These are phyloP conservation scores for Dryas octopetala DNA, from an alignment of 306 rosid genomes.

Conservation along the genomic window DNA sequence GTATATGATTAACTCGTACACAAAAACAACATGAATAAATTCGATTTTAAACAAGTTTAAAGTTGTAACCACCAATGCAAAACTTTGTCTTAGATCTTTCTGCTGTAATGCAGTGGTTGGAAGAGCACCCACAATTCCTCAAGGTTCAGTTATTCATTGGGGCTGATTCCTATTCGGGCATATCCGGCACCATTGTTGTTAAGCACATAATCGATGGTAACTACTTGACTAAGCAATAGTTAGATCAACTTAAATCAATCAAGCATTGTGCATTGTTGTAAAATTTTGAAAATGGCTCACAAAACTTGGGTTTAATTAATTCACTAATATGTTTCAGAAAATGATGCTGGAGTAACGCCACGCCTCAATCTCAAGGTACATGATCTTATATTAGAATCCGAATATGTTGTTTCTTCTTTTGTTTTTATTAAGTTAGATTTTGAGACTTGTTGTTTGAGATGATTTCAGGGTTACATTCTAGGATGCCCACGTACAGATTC, in stretches of 20 bases:
- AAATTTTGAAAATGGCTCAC: no score
- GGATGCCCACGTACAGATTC: conserved; percentile 20
- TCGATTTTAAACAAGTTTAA: no score
- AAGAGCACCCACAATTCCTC: conserved; percentile 14
- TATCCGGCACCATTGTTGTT: conserved; percentile 13
- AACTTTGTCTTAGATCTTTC: no score
- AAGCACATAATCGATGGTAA: conserved; percentile 24
- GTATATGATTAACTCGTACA: not conserved
- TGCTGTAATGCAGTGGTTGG: conserved; percentile 26
- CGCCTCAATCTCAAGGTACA: conserved; percentile 27
- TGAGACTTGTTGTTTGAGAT: not conserved
- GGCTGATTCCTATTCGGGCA: conserved; percentile 26
- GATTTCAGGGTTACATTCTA: conserved; percentile 22
- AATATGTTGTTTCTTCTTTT: no score
- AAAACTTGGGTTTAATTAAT: not conserved
- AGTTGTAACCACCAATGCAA: no score
- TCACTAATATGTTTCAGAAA: conserved; percentile 4
- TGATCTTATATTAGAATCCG: no score
- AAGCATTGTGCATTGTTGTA: not conserved
- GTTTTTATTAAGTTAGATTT: not conserved
- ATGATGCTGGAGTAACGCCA: conserved; percentile 6
- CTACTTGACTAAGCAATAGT: not conserved
- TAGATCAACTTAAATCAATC: not conserved
- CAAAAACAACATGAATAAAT: no score
- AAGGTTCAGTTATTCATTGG: conserved; percentile 14